Conservation (phyloP, 208 protist species). For the Acanthamoeba triangularis region DNA sequence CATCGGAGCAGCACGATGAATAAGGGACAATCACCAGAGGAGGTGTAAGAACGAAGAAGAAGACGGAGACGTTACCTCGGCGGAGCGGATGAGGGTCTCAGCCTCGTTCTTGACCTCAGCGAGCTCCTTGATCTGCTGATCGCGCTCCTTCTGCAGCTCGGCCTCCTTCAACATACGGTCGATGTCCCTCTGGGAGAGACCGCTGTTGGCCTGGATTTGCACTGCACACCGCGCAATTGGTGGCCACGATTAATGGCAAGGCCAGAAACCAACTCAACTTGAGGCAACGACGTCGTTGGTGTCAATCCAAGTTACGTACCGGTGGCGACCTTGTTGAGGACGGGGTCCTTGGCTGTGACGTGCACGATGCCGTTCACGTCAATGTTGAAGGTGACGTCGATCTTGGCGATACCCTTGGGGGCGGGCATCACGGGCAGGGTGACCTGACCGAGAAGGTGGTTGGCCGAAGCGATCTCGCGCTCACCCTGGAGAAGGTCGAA, state of each 20-base stretch:
- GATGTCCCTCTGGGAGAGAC: slow-evolving; percentile 94
- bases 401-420: slow-evolving; percentile 83
- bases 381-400: slow-evolving; percentile 90
- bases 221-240: neutral
- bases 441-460: slow-evolving; percentile 87
- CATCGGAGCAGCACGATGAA: neutral
- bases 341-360: slow-evolving; percentile 85
- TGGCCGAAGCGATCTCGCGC: slow-evolving; percentile 79
- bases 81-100: slow-evolving; percentile 89
- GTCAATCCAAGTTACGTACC: neutral
- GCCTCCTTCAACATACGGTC: slow-evolving; percentile 94
- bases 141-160: slow-evolving; percentile 95
- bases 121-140: slow-evolving; percentile 94
- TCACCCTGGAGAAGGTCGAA: slow-evolving; percentile 86
- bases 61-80: neutral
- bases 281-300: neutral
- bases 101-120: slow-evolving; percentile 96
- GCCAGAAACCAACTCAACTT: neutral
- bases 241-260: neutral
- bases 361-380: slow-evolving; percentile 88
- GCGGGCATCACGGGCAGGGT: slow-evolving; percentile 84
- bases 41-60: neutral
- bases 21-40: neutral
- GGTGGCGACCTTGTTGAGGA: slow-evolving; percentile 70
- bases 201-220: slow-evolving; percentile 92